These are phyloP conservation scores for Citrus sp. DNA, from an alignment of 345 rosid species.

Conservation along the genomic window DNA sequence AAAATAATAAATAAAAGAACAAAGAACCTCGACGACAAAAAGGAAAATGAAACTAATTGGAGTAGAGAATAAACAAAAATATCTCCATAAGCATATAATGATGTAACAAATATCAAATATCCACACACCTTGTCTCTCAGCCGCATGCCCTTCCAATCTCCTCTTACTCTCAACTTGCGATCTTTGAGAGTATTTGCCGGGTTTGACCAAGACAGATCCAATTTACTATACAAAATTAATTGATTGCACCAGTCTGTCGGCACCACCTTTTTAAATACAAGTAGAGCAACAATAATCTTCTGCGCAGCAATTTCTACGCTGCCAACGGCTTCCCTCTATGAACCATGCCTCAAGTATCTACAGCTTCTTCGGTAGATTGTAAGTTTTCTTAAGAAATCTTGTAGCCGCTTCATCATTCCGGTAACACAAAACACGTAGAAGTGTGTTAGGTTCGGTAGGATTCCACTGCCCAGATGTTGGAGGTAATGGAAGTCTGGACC, in stretches of 20 bases:
- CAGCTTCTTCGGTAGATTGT: constrained; percentile 79
- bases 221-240: constrained; percentile 21
- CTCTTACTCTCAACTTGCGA: neutral
- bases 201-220: neutral
- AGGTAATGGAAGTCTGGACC: constrained; percentile 83
- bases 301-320: constrained; percentile 2
- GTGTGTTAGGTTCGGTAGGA: constrained; percentile 81
- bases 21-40: neutral
- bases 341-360: constrained; percentile 16
- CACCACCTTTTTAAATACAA: constrained; percentile 3
- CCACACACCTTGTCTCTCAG: constrained; percentile 9
- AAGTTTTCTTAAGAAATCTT: constrained; percentile 80
- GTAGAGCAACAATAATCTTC: neutral
- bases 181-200: neutral
- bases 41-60: neutral
- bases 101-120: constrained; percentile 3
- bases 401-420: constrained; percentile 85
- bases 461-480: constrained; percentile 92
- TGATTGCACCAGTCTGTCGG: neutral
- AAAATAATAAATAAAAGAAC: constrained; percentile 1
- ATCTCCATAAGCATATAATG: neutral
- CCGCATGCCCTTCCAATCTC: neutral
- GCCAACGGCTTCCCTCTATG: constrained; percentile 13
- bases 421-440: constrained; percentile 80
- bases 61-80: neutral